Conservation (phyloP, 495 filamentous ascomycete genomes). For the Aspergillus carlsbadensis region DNA sequence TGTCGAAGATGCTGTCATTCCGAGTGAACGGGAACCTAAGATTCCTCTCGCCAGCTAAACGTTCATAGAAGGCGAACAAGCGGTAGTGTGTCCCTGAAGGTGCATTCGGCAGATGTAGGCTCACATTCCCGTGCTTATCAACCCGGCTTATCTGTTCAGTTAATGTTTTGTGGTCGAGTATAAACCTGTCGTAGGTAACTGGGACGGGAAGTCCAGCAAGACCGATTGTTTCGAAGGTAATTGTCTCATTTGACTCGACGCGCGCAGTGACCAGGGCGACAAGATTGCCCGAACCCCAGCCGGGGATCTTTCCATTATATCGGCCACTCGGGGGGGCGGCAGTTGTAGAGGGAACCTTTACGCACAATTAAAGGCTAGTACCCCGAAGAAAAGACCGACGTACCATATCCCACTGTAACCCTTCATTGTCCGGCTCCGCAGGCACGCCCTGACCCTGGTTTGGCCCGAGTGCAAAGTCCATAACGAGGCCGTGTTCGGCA, state of each 20-base stretch:
- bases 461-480: conserved; percentile 51
- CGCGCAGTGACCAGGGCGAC: conserved; percentile 31
- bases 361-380: no score
- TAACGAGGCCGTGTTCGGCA: conserved; percentile 36
- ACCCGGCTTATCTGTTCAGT: conserved; percentile 18
- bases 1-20: conserved; percentile 32
- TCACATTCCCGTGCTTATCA: conserved; percentile 15
- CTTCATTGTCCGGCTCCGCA: conserved; percentile 25
- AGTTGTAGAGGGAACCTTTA: conserved; percentile 24
- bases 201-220: no score
- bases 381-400: no score
- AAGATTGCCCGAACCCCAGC: conserved; percentile 38
- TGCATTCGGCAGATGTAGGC: neutral
- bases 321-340: conserved; percentile 21
- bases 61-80: conserved; percentile 41
- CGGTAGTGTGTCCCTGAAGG: conserved; percentile 14
- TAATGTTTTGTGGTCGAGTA: conserved; percentile 18
- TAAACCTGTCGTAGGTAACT: neutral
- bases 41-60: conserved; percentile 28
- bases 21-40: conserved; percentile 16
- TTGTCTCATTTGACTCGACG: conserved; percentile 19
- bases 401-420: conserved; percentile 40
- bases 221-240: conserved; percentile 4
- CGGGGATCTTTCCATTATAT: conserved; percentile 33
- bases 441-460: conserved; percentile 53